A percentile compares a stretch with the other conserved stretches of the same genome.
These are phyloP conservation scores for Lipomyces starkeyi DNA, from an alignment of 805 yeast species.

Conservation along the genomic window DNA sequence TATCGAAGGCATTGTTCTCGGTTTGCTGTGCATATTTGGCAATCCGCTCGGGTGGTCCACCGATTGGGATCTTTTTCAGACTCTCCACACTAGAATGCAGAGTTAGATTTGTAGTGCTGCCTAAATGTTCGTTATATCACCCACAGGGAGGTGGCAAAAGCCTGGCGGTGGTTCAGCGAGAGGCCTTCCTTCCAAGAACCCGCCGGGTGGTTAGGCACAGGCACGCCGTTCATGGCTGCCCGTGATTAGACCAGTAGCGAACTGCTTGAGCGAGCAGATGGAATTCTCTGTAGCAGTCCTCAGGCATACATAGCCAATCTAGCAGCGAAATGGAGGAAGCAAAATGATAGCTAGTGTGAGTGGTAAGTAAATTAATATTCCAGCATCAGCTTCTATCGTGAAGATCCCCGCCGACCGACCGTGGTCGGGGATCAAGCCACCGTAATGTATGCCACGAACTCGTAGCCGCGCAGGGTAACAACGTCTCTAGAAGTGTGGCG, in stretches of 20 bases:
- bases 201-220: background rate
- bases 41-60: constrained; percentile 30
- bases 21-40: constrained; percentile 26
- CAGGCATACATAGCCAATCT: no score
- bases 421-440: no score
- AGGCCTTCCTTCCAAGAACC: constrained; percentile 32
- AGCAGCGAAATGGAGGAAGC: no score
- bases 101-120: background rate
- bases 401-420: no score
- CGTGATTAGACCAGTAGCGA: background rate
- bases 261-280: background rate
- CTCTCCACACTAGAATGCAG: constrained; percentile 18
- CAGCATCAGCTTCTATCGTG: no score
- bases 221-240: constrained; percentile 5
- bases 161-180: constrained; percentile 23
- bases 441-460: no score
- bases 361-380: no score
- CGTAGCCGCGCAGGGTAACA: no score
- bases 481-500: no score
- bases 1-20: constrained; percentile 34
- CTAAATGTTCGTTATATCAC: background rate
- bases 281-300: no score
- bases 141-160: constrained; percentile 26
- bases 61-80: constrained; percentile 27
- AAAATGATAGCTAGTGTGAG: no score